These are phyloP conservation scores for Pythium rhizo-oryzae DNA, from an alignment of 352 stramenopile species.

Conservation along the genomic window DNA sequence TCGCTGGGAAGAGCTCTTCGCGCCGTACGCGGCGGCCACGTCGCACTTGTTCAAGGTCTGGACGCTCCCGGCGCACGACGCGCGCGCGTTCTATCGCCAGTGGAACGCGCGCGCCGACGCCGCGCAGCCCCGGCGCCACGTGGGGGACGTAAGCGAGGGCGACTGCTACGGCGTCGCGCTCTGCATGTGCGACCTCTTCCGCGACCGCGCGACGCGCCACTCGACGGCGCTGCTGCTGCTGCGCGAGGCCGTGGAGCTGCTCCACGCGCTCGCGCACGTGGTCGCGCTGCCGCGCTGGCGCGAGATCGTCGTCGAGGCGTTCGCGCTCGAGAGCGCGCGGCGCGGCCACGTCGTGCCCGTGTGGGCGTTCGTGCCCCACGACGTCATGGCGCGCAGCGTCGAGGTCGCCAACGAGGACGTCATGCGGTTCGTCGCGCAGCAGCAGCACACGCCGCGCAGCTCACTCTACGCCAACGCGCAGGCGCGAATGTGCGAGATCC, in stretches of 20 bases:
- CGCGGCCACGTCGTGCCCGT: not conserved
- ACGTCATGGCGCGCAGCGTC: not conserved
- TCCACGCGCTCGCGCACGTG: not conserved
- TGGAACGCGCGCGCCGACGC: constrained; percentile 2
- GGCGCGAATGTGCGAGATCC: not conserved
- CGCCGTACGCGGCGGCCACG: not conserved
- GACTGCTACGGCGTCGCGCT: constrained; percentile 10
- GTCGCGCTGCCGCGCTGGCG: constrained; percentile 3
- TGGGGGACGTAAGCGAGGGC: not conserved
- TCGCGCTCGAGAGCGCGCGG: not conserved
- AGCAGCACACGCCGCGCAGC: not conserved
- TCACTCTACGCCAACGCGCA: not conserved
- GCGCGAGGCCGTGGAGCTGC: constrained; percentile 6
- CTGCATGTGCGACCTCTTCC: not conserved
- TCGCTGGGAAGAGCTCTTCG: constrained; percentile 11
- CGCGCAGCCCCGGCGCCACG: not conserved
- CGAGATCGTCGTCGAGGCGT: not conserved
- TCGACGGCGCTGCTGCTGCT: not conserved
- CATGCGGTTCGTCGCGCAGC: not conserved
- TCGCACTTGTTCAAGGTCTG: constrained; percentile 15
- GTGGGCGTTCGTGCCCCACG: constrained; percentile 13
- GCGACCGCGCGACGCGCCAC: not conserved
- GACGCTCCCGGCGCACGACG: not conserved
- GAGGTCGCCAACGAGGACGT: not conserved
- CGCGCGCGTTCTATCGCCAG: constrained; percentile 4